A percentile compares a stretch with the other conserved stretches of the same genome.
Evolutionary conservation across 2,329 filamentous ascomycete genomes (phyloP).

Genomic region (Fusarium compactum): DNA sequence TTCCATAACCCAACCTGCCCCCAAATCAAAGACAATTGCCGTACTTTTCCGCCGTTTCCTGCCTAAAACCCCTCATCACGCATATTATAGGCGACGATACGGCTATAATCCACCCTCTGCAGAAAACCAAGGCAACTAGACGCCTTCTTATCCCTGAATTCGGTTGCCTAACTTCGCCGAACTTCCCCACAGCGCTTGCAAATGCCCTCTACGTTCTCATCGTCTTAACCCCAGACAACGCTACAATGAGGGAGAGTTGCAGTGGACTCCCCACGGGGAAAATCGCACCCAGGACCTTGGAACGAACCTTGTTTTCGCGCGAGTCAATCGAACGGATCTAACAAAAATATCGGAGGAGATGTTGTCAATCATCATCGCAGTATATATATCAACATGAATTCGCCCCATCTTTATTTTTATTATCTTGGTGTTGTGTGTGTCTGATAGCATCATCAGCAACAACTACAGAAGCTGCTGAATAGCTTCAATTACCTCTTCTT

Average conservation of each 20-base stretch:
- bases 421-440: neutral
- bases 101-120: neutral
- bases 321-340: conserved; percentile 28
- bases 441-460: conserved; percentile 1
- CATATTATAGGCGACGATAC: neutral
- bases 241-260: conserved; percentile 2
- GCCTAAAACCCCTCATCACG: neutral
- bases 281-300: conserved; percentile 23
- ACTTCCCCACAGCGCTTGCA: conserved; percentile 12
- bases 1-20: neutral
- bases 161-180: conserved; percentile 16
- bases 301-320: conserved; percentile 31
- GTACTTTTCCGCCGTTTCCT: neutral
- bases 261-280: conserved; percentile 26
- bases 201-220: conserved; percentile 1
- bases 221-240: conserved; percentile 15
- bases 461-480: conserved; percentile 15
- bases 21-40: neutral
- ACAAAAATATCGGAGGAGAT: neutral
- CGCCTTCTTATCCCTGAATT: conserved; percentile 2
- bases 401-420: conserved; percentile 11
- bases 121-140: neutral
- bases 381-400: conserved; percentile 39
- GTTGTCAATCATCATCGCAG: neutral
- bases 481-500: conserved; percentile 13